A percentile compares a stretch with the other conserved stretches of the same genome.
phyloP scores from a whole-genome alignment of 2,329 filamentous ascomycete species.

The Fusarium sp. region DNA sequence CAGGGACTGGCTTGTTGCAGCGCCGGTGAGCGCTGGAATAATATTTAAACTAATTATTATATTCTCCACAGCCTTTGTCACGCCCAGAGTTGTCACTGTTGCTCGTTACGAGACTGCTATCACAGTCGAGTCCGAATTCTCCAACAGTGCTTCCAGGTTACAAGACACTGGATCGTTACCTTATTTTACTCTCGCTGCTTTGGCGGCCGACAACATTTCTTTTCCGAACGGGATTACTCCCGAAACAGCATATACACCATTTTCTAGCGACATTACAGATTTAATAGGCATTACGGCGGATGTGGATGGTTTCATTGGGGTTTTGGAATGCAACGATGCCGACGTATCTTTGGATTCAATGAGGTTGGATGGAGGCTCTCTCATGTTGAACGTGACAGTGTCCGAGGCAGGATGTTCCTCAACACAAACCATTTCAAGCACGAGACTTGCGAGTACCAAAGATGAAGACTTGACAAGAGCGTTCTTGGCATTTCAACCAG shows the following conservation, averaged over 20 bases:
- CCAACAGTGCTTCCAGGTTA: slow-evolving; percentile 44
- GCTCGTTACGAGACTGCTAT: slow-evolving; percentile 43
- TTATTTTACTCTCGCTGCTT: slow-evolving; percentile 51
- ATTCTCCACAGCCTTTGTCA: slow-evolving; percentile 53
- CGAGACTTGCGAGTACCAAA: slow-evolving; percentile 26
- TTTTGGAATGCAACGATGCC: slow-evolving; percentile 50
- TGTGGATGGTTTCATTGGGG: slow-evolving; percentile 52
- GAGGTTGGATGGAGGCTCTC: slow-evolving; percentile 25
- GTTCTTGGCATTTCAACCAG: slow-evolving; percentile 36
- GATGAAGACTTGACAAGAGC: slow-evolving; percentile 25
- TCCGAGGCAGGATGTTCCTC: slow-evolving; percentile 36
- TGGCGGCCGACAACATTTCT: slow-evolving; percentile 47
- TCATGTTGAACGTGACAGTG: slow-evolving; percentile 50
- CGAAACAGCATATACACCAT: slow-evolving; percentile 53
- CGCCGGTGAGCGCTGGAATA: slow-evolving; percentile 44
- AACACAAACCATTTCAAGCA: slow-evolving; percentile 36
- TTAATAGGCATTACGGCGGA: slow-evolving; percentile 45
- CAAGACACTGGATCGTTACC: slow-evolving; percentile 46
- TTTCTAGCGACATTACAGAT: slow-evolving; percentile 44
- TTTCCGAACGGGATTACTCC: slow-evolving; percentile 51
- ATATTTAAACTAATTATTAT: slow-evolving; percentile 52
- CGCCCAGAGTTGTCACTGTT: slow-evolving; percentile 47
- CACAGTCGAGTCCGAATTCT: slow-evolving; percentile 47
- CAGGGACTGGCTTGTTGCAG: slow-evolving; percentile 52
- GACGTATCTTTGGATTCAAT: slow-evolving; percentile 42